phyloP scores from a whole-genome alignment of 441 rosid genomes.

The Jatropha podagrica region DNA sequence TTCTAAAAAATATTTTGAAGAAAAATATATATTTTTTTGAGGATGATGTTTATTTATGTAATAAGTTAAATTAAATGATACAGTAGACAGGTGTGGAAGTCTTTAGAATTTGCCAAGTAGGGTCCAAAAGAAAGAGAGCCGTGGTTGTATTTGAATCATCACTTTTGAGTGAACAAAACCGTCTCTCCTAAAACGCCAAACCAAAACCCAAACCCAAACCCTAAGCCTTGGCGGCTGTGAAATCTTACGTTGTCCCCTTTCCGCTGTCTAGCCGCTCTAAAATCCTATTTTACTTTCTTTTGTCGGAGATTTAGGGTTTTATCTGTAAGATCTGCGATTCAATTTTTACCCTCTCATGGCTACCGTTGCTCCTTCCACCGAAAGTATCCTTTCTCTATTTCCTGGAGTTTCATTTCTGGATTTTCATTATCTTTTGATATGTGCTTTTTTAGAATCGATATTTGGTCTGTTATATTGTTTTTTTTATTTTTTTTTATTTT shows the following conservation, averaged over 20 bases:
- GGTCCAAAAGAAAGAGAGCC: conserved; percentile 12
- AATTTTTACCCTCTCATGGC: conserved; percentile 29
- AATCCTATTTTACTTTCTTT: not conserved
- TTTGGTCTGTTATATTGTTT: not conserved
- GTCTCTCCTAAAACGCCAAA: conserved; percentile 44
- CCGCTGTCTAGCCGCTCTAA: not conserved
- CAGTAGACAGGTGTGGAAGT: no score
- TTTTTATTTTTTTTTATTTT: not conserved
- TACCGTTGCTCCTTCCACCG: conserved; percentile 57
- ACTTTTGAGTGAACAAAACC: conserved; percentile 38
- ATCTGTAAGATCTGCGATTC: conserved; percentile 2
- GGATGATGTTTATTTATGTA: no score
- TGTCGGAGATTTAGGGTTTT: conserved; percentile 37
- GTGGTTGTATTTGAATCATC: conserved; percentile 73
- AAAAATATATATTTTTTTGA: no score
- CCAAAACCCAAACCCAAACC: conserved; percentile 33
- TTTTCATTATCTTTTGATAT: not conserved
- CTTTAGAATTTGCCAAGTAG: not conserved
- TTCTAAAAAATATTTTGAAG: no score
- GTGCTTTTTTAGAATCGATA: conserved; percentile 10
- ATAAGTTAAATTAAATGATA: no score
- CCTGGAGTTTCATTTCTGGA: not conserved
- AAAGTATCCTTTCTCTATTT: conserved; percentile 56
- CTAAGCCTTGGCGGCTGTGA: conserved; percentile 64
- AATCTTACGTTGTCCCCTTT: not conserved